Conservation (phyloP, 2,329 filamentous ascomycete species). For the Colletotrichum caudatum region DNA sequence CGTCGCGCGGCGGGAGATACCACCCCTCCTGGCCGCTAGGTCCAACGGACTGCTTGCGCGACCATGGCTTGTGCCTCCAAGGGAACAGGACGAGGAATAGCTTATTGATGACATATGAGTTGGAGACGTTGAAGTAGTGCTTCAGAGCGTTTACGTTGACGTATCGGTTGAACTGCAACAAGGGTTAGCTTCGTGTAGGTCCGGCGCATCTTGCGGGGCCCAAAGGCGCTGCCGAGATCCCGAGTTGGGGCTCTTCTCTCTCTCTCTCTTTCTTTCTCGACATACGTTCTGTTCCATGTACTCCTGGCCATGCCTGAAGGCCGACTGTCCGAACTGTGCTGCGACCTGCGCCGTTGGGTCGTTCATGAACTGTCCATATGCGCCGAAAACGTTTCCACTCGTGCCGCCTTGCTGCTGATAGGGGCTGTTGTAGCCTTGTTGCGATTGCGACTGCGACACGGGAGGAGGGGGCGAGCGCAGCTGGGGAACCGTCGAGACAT, state of each 20-base stretch:
- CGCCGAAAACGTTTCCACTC: slow-evolving; percentile 69
- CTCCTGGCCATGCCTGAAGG: slow-evolving; percentile 90
- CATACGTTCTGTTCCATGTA: slow-evolving; percentile 95
- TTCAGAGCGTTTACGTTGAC: slow-evolving; percentile 94
- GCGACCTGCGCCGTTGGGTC: slow-evolving; percentile 96
- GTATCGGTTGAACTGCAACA: slow-evolving; percentile 71
- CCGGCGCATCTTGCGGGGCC: background rate
- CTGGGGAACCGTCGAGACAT: slow-evolving; percentile 97
- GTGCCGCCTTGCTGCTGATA: slow-evolving; percentile 75
- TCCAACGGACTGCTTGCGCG: slow-evolving; percentile 83
- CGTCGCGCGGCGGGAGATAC: slow-evolving; percentile 93
- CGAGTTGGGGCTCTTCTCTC: background rate
- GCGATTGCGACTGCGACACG: slow-evolving; percentile 75
- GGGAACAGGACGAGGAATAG: slow-evolving; percentile 94
- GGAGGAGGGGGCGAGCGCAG: slow-evolving; percentile 93
- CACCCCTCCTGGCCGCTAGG: slow-evolving; percentile 77
- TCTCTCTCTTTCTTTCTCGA: slow-evolving; percentile 25
- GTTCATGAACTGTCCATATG: slow-evolving; percentile 93
- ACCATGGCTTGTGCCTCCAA: slow-evolving; percentile 98
- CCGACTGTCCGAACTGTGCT: slow-evolving; percentile 92
- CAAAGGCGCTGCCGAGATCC: background rate
- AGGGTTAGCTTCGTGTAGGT: slow-evolving; percentile 38
- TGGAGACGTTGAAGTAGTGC: slow-evolving; percentile 99
- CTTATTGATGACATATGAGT: slow-evolving; percentile 95
- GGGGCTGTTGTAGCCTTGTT: slow-evolving; percentile 75